Base-by-base conservation (phyloP, 2,329 filamentous ascomycete species). In the Scedosporium aurantiacum region DNA sequence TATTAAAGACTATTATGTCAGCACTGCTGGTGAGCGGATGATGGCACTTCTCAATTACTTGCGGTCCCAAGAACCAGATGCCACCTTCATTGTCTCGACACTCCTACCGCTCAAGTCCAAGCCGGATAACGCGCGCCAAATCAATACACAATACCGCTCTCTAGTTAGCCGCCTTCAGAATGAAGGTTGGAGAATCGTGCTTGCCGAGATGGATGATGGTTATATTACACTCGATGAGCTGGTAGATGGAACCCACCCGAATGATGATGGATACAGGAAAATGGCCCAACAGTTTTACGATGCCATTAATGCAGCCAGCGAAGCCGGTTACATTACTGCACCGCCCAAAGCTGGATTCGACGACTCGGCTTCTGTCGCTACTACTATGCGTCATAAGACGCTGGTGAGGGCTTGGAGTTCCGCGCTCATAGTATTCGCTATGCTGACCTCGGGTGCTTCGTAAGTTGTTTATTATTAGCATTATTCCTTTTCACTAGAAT, bases 261-360 rank as follows among this genome's bases (percentile, higher is more conserved):
- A 69, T 21, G 72, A 75, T 37, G 65, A 14, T 0, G 76, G 75
- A 3, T 77, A 77, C 63, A 63, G 66, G 52, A 75, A 76, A 68
- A 77, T 78, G 75, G 75, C 75, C 37, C 66, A 67, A 21, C 63
- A 74, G 6, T 77, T 73, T 73, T 69, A 69, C 60, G 61, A 55
- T 0, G 67, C 69, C 23, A 68, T 74, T 57, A 63, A 65, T 60
- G 65, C 69, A 41, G 71, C 70, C 6, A 55, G 63, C 18, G 63
- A 63, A 7, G 43, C 50, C 2, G 64, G 57, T 32, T 63, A 63
- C 61, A 43, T 68, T 18, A 60, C 63, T 6, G 21, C 37, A 1
- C 64, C 66, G 5, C 43, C 3, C 23, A 10, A 59, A 16, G 60
- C 58, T 14, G 60, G 63, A 14, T 62, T 60, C 27, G 18, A 52